A percentile compares a stretch with the other conserved stretches of the same genome.
phyloP scores from a whole-genome alignment of 495 filamentous ascomycete genomes.

The Tuber brumale region DNA sequence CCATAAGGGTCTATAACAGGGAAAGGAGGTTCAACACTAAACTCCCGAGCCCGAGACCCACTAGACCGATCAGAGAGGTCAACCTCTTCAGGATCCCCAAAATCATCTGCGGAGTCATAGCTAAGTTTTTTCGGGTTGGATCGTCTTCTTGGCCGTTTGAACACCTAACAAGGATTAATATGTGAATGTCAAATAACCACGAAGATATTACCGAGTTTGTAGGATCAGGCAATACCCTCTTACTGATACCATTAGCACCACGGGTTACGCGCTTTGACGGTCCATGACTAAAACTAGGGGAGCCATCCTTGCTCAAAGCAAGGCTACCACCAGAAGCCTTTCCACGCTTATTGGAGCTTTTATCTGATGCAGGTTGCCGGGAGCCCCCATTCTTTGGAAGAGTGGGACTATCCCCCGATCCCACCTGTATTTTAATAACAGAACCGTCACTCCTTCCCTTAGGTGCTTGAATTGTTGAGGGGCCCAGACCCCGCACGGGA shows the following conservation, averaged over 20 bases:
- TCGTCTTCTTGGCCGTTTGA: neutral
- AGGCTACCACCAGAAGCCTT: neutral
- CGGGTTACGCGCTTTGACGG: slow-evolving; percentile 26
- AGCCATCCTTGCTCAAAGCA: neutral
- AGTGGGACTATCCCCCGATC: neutral
- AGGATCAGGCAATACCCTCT: slow-evolving; percentile 19
- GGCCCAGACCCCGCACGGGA: neutral
- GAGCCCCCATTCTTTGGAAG: neutral
- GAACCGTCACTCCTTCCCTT: neutral
- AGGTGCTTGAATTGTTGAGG: neutral
- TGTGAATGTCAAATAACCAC: neutral
- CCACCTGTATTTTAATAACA: neutral
- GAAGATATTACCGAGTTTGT: slow-evolving; percentile 24
- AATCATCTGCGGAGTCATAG: neutral
- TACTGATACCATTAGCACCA: slow-evolving; percentile 32
- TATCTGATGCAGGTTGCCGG: neutral
- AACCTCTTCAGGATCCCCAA: neutral
- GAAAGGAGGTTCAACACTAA: slow-evolving; percentile 26
- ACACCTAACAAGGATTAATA: neutral
- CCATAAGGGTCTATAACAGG: slow-evolving; percentile 26
- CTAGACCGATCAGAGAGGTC: neutral
- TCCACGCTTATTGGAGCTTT: neutral
- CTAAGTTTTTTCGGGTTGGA: neutral
- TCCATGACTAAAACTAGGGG: neutral
- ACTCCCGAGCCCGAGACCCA: slow-evolving; percentile 18